Conservation (phyloP, 345 rosid genomes). For the Boechera divaricarpa region DNA sequence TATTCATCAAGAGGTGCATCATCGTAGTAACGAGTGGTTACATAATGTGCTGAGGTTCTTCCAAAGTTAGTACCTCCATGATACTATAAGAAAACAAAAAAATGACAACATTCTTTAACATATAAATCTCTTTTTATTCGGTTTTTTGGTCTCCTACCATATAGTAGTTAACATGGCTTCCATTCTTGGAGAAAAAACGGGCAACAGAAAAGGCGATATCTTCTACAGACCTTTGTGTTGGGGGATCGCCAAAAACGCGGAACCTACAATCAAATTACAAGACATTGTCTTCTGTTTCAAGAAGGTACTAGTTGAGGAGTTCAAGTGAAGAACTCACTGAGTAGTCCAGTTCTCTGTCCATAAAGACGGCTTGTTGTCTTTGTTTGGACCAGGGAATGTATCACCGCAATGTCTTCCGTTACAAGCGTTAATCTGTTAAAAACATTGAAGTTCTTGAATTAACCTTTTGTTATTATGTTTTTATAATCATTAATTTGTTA, state of each 20-base stretch:
- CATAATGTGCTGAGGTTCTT: conserved; percentile 77
- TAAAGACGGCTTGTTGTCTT: conserved; percentile 69
- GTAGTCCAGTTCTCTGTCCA: conserved; percentile 99
- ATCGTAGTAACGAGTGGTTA: conserved; percentile 92
- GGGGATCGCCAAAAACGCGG: conserved; percentile 68
- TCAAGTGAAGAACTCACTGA: conserved; percentile 58
- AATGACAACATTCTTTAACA: not conserved
- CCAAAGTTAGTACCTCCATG: conserved; percentile 95
- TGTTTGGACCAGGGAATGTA: conserved; percentile 90
- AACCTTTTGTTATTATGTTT: not conserved
- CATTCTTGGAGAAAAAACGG: conserved; percentile 86
- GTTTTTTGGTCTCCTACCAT: conserved; percentile 58
- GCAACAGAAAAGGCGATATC: conserved; percentile 80
- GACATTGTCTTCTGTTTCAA: conserved; percentile 7
- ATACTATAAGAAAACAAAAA: conserved; percentile 54
- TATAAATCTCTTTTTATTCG: not conserved
- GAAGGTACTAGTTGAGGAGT: not conserved
- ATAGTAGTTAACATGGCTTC: conserved; percentile 81
- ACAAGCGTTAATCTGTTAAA: conserved; percentile 82
- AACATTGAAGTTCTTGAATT: not conserved
- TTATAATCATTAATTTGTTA: not conserved
- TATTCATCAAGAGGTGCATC: conserved; percentile 97
- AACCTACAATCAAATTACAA: conserved; percentile 48
- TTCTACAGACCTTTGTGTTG: conserved; percentile 68
- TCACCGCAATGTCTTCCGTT: conserved; percentile 99